A percentile compares a stretch with the other conserved stretches of the same genome.
Conservation (phyloP, 768 basidiomycete species). For the Pleurotus eryngii region DNA sequence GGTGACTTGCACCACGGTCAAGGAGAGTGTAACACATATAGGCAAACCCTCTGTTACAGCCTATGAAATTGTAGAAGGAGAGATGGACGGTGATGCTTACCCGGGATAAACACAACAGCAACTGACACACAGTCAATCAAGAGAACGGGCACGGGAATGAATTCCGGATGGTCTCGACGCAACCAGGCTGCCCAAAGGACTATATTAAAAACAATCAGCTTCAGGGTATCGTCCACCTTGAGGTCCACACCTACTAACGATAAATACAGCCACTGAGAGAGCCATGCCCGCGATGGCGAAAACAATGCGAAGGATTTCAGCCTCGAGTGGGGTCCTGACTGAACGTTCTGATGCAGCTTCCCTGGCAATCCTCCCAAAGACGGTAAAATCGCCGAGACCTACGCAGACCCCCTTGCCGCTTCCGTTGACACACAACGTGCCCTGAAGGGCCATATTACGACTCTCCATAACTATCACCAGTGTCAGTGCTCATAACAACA, state of each 20-base stretch:
- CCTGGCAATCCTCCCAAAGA: slow-evolving; percentile 40
- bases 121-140: slow-evolving; percentile 59
- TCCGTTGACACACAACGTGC: slow-evolving; percentile 49
- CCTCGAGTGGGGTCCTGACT: slow-evolving; percentile 46
- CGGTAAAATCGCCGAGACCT: slow-evolving; percentile 46
- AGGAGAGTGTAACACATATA: slow-evolving; percentile 51
- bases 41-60: slow-evolving; percentile 50
- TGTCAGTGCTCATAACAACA: slow-evolving; percentile 14
- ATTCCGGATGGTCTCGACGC: slow-evolving; percentile 33
- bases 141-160: slow-evolving; percentile 47
- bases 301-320: slow-evolving; percentile 54
- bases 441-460: slow-evolving; percentile 59
- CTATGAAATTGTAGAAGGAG: slow-evolving; percentile 21
- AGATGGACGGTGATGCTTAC: neutral
- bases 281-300: slow-evolving; percentile 47
- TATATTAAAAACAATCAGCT: neutral
- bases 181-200: slow-evolving; percentile 35
- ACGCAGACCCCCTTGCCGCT: slow-evolving; percentile 46
- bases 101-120: slow-evolving; percentile 30
- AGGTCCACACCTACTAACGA: slow-evolving; percentile 41
- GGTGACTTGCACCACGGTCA: slow-evolving; percentile 23
- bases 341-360: slow-evolving; percentile 33
- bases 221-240: no score
- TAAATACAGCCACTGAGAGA: slow-evolving; percentile 36
- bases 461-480: slow-evolving; percentile 30